These are phyloP conservation scores for Serendipita sp. DNA, from an alignment of 768 basidiomycete species.

Conservation along the genomic window DNA sequence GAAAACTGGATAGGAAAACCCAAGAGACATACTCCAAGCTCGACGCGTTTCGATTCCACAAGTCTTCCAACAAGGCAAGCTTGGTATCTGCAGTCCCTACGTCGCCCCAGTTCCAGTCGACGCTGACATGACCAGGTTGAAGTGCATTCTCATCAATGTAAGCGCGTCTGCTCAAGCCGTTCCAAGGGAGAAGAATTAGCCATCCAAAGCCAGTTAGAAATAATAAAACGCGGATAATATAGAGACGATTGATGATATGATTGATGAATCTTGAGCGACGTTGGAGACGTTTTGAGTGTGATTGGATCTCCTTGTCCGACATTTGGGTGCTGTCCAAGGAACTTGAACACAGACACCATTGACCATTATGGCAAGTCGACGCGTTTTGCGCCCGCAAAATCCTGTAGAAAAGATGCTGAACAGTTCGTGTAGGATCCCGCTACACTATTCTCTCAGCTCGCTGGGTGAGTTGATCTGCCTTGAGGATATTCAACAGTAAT, in stretches of 20 bases:
- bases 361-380: too few species aligned
- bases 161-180: slow-evolving; percentile 44
- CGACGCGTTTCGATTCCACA: slow-evolving; percentile 48
- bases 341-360: background rate
- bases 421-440: background rate
- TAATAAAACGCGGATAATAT: slow-evolving; percentile 29
- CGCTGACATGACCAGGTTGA: slow-evolving; percentile 83
- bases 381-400: too few species aligned
- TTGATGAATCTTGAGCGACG: background rate
- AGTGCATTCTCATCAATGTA: slow-evolving; percentile 95
- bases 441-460: background rate
- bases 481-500: too few species aligned
- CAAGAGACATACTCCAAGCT: slow-evolving; percentile 46
- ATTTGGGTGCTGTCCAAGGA: background rate
- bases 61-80: slow-evolving; percentile 47
- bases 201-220: slow-evolving; percentile 61
- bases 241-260: background rate
- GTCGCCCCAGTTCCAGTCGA: slow-evolving; percentile 83
- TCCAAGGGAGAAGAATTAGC: slow-evolving; percentile 62
- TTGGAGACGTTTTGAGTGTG: background rate
- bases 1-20: background rate
- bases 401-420: too few species aligned
- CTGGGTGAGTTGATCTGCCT: background rate
- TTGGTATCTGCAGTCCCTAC: slow-evolving; percentile 79
- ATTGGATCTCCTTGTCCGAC: background rate